phyloP scores from a whole-genome alignment of 1,139 yeast genomes.

The Sugiyamaella castrensis region DNA sequence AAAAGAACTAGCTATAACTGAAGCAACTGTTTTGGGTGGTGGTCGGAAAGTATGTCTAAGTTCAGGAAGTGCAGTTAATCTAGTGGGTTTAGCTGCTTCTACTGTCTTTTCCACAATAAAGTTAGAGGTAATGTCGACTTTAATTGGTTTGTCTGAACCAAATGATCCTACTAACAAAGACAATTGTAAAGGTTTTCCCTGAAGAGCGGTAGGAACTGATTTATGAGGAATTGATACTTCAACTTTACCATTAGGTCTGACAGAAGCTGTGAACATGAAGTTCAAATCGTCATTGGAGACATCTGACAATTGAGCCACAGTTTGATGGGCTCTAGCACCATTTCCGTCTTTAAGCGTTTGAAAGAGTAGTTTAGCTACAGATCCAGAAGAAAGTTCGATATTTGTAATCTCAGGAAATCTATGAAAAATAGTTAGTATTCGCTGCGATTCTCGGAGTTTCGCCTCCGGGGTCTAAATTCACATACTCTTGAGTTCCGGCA shows the following conservation, averaged over 20 bases:
- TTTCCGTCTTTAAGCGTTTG: conserved; percentile 24
- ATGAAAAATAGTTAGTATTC: background rate
- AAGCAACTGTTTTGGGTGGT: conserved; percentile 54
- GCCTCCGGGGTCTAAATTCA: background rate
- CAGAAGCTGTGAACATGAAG: conserved; percentile 27
- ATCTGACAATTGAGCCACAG: conserved; percentile 28
- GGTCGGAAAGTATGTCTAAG: conserved; percentile 64
- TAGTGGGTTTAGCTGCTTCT: conserved; percentile 17
- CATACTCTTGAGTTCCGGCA: conserved; percentile 10
- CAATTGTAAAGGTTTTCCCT: conserved; percentile 23
- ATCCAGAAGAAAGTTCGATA: conserved; percentile 18
- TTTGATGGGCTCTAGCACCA: conserved; percentile 31
- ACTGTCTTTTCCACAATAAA: conserved; percentile 19
- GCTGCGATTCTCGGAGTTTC: background rate
- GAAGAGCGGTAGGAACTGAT: conserved; percentile 32
- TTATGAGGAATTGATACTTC: conserved; percentile 32
- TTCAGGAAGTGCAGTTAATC: conserved; percentile 53
- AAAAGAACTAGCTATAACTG: conserved; percentile 55
- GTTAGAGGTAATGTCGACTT: conserved; percentile 16
- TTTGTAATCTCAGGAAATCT: conserved; percentile 19
- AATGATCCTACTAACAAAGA: conserved; percentile 29
- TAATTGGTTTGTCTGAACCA: conserved; percentile 23
- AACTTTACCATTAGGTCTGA: conserved; percentile 30
- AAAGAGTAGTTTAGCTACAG: conserved; percentile 26
- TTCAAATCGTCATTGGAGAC: conserved; percentile 25